Evolutionary conservation across 208 protist genomes (phyloP), one percentile per base, ranked within the genome.

Genomic region (Trypanosoma vivax): DNA sequence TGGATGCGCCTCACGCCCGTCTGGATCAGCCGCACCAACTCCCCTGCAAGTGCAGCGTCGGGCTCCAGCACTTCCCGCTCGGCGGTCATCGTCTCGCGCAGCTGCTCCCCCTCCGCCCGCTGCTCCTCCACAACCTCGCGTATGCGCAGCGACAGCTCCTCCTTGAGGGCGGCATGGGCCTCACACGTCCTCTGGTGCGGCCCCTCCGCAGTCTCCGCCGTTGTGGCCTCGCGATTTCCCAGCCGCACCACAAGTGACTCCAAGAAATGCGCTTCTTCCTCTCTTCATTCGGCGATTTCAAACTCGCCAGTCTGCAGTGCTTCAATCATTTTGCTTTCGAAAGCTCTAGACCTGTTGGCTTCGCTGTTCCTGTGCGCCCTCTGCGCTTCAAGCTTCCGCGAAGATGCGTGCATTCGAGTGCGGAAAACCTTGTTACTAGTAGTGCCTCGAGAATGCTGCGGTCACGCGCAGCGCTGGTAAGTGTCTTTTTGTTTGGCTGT

Each of bases 1-100:
- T 73, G 60, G 31, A 86, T 72, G 3, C 63, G 60, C 34, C 51
- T 50, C 60, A 90, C 70, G 3, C 83, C 76, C 21, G 64, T 70
- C 35, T 87, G 50, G 47, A 90, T 87, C 23, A 85, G 64, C 14
- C 72, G 29, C 39, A 76, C 60, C 7, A 89, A 71, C 38, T 76
- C 59, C 24, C 62, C 50, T 34, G 55, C 58, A 50, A 76, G 70
- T 24, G 59, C 59, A 19, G 69, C 63, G 30, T 51, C 63, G 14
- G 62, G 45, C 3, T 60, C 25, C 25, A 53, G 46, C 19, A 57
- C 34, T 14, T 70, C 37, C 21, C 43, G 29, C 27, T 49, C 23
- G 23, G 13, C 39, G 13, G 34, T 37, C 45, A 53, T 5, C 39
- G 35, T 30, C 24, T 10, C 30, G 6, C 28, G 24, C 14, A 50